Conservation (phyloP, 768 basidiomycete genomes). For the Suillus americanus region DNA sequence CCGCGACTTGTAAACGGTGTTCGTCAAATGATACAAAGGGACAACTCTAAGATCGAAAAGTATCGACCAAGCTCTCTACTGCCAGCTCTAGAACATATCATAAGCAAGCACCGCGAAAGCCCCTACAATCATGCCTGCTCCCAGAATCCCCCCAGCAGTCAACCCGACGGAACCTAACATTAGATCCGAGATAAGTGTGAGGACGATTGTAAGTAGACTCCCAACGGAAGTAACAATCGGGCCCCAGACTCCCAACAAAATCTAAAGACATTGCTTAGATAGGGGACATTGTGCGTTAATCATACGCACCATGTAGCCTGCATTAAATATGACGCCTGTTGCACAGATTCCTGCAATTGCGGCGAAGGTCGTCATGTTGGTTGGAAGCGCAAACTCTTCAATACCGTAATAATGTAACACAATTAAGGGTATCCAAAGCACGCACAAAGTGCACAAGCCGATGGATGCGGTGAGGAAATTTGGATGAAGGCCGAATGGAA, state of each 20-base stretch:
- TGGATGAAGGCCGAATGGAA: conserved; percentile 83
- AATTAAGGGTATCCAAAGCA: conserved; percentile 80
- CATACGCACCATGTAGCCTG: conserved; percentile 74
- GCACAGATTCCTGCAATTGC: conserved; percentile 68
- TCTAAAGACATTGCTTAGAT: conserved; percentile 37
- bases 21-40: background rate
- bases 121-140: conserved; percentile 74
- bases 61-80: background rate
- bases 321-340: conserved; percentile 78
- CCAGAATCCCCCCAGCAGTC: conserved; percentile 71
- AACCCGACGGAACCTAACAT: conserved; percentile 65
- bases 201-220: conserved; percentile 90
- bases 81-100: conserved; percentile 54
- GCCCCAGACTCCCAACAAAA: conserved; percentile 83
- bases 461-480: conserved; percentile 79
- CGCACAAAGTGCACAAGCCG: conserved; percentile 71
- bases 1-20: background rate
- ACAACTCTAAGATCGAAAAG: conserved; percentile 1
- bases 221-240: conserved; percentile 88
- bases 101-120: conserved; percentile 82
- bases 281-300: background rate
- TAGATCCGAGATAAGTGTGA: conserved; percentile 80
- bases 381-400: conserved; percentile 69
- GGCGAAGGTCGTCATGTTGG: conserved; percentile 40
- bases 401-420: conserved; percentile 64